phyloP scores from a whole-genome alignment of 768 basidiomycete genomes.

The Boletellus emodensis region DNA sequence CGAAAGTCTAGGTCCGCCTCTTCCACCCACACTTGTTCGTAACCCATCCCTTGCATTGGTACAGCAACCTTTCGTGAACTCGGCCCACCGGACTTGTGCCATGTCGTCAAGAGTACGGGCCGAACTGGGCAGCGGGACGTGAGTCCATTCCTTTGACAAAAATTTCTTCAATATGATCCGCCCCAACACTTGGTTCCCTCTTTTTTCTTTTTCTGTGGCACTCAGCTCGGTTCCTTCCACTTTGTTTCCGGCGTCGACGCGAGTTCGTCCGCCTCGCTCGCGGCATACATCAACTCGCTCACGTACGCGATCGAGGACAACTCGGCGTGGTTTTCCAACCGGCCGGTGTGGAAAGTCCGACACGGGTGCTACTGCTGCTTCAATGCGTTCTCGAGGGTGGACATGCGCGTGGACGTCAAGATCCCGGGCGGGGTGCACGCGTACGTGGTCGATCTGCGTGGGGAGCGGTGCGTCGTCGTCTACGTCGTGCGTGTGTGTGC shows the following conservation, averaged over 20 bases:
- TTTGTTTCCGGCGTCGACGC: slow-evolving; percentile 99
- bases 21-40: neutral
- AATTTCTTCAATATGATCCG: neutral
- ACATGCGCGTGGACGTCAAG: slow-evolving; percentile 95
- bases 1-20: slow-evolving; percentile 77
- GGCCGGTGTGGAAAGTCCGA: slow-evolving; percentile 82
- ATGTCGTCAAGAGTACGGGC: slow-evolving; percentile 90
- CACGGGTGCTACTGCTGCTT: slow-evolving; percentile 97
- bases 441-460: slow-evolving; percentile 89
- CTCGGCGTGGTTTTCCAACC: slow-evolving; percentile 88
- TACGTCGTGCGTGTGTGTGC: too few species aligned
- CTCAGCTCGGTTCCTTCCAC: slow-evolving; percentile 91
- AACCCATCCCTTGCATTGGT: neutral
- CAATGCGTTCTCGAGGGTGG: slow-evolving; percentile 96
- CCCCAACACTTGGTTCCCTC: too few species aligned
- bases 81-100: slow-evolving; percentile 94
- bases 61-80: slow-evolving; percentile 94
- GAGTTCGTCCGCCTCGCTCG: slow-evolving; percentile 94
- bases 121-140: slow-evolving; percentile 84
- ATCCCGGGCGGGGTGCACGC: slow-evolving; percentile 96
- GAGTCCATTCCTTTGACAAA: slow-evolving; percentile 27
- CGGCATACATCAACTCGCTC: slow-evolving; percentile 98
- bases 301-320: slow-evolving; percentile 92
- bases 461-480: slow-evolving; percentile 65
- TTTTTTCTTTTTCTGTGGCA: neutral